Conservation (phyloP, 768 basidiomycete species). For the Kwoniella newhampshirensis region DNA sequence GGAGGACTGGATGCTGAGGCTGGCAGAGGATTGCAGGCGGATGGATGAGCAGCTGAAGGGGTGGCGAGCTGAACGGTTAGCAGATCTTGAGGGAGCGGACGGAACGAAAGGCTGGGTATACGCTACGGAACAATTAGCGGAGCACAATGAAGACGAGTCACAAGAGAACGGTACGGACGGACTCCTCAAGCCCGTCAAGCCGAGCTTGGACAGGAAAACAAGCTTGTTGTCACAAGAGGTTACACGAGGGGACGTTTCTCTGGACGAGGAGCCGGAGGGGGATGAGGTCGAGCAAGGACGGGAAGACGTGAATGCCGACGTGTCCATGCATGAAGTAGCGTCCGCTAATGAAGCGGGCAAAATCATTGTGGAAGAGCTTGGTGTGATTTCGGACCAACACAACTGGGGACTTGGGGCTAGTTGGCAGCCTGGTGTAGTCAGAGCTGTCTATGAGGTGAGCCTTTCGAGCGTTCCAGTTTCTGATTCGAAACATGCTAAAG, state of each 20-base stretch:
- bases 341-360: background rate
- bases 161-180: background rate
- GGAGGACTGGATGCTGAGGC: conserved; percentile 90
- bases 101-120: conserved; percentile 33
- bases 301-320: conserved; percentile 12
- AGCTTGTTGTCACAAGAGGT: conserved; percentile 36
- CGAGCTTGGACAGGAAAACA: conserved; percentile 23
- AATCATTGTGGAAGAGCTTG: conserved; percentile 34
- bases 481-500: background rate
- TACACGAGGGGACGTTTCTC: conserved; percentile 9
- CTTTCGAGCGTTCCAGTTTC: too few relatives aligned
- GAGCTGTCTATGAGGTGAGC: conserved; percentile 49
- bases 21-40: conserved; percentile 66
- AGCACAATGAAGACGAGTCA: conserved; percentile 5
- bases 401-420: conserved; percentile 25
- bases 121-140: conserved; percentile 8
- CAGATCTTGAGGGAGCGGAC: conserved; percentile 32
- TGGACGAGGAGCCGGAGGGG: conserved; percentile 14
- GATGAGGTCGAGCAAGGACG: conserved; percentile 3
- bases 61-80: conserved; percentile 38
- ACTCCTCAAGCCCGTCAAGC: conserved; percentile 3
- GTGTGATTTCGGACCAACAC: conserved; percentile 13
- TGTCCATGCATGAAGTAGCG: conserved; percentile 7
- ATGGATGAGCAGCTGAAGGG: conserved; percentile 58
- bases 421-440: conserved; percentile 35